Base-by-base conservation (phyloP, 2,329 filamentous ascomycete genomes). In the Diaporthe sp. region DNA sequence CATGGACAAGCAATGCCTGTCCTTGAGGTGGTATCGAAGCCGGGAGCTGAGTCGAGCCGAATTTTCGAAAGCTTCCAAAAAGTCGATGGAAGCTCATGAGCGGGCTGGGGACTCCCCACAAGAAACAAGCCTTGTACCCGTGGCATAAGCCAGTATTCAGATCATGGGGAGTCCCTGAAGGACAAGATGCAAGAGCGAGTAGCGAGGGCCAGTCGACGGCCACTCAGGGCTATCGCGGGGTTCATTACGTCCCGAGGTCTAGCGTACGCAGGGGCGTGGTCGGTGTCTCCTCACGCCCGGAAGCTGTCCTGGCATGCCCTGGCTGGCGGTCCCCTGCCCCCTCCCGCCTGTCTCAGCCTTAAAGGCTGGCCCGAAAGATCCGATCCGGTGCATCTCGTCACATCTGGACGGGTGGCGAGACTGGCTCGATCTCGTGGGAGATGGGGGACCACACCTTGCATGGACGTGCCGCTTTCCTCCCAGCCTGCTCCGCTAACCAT, bases 321-420 rank as follows among this genome's bases (percentile, higher is more conserved):
- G 30, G 61, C 44, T 19, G 30, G 10, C 3, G 13, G 13, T 25
- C 72, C 72, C 56, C 58, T 58, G 68, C 51, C 51, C 25, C 65
- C 71, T 73, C 58, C 58, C 71, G 71, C 58, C 71, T 70, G 65
- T 73, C 73, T 75, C 56, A 75, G 71, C 73, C 73, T 70, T 75
- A 70, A 47, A 56, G 59, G 22, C 35, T 68, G 32, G 71, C 50
- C 47, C 59, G 39, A 56, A 56, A 44, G 51, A 71, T 61, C 69
- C 44, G 69, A 59, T 30, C 53, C 44, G 47, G 30, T 25, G 42
- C 61, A 66, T 51, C 42, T 66, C 22, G 22, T 66, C 32, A 32
- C 44, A 51, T 51, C 63, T 66, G 44, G 44, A 35, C 22, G 63
- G 30, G 30, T 27, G 37, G 61, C 42, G 63, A 66, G 63, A 50